Evolutionary conservation across 495 filamentous ascomycete genomes (phyloP), one percentile per base, ranked within the genome.

Genomic region (Annulohypoxylon nitens): DNA sequence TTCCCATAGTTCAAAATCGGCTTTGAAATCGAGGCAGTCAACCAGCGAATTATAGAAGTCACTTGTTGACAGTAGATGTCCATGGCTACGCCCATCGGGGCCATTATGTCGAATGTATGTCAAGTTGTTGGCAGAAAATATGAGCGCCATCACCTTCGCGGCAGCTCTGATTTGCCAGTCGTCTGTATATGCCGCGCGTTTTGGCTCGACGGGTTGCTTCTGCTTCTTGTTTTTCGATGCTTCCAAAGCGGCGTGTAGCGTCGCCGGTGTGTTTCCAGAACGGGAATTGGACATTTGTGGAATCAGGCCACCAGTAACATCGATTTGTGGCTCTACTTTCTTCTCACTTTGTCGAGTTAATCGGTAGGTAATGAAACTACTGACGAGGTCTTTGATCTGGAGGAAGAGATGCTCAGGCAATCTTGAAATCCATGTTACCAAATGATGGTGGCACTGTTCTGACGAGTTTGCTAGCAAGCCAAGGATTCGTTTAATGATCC

Each of bases 111-210:
- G 83, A 64, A 74, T 69, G 66, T 78, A 71, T 36, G 78, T 78
- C 80, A 84, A 68, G 81, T 90, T 93, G 78, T 97, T 98, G 20
- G 93, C 95, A 1, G 91, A 87, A 75, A 97, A 97, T 9, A 98
- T 80, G 30, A 97, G 75, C 3, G 92, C 89, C 88, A 97, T 93
- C 0, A 97, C 88, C 70, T 90, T 90, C 4, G 93, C 91, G 11
- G 92, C 92, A 20, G 92, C 92, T 74, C 90, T 92, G 45, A 97
- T 89, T 80, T 98, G 95, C 95, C 95, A 98, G 76, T 97, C 95
- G 60, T 95, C 93, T 25, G 87, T 85, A 74, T 97, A 97, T 0
- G 89, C 77, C 0, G 90, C 85, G 12, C 85, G 85, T 47, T 88
- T 84, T 14, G 85, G 84, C 80, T 90, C 78, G 75, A 84, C 60